Base-by-base conservation (phyloP, 768 basidiomycete species). In the Dictyophora rubrovolvata region DNA sequence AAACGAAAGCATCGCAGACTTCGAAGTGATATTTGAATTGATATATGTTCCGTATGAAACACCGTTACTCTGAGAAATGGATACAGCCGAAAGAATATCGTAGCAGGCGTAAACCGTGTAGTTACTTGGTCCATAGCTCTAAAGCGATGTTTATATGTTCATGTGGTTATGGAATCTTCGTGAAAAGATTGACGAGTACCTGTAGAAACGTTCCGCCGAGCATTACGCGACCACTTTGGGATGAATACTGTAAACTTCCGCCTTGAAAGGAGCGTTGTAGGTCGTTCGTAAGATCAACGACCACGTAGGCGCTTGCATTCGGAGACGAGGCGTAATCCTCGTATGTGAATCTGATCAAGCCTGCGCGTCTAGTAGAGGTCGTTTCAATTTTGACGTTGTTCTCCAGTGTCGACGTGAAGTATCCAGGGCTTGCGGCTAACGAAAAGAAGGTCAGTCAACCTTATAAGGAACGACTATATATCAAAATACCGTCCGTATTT, bases 51-150 rank as follows among this genome's bases (percentile, higher is more conserved):
- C 78, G 21, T 73, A 73, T 36, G 64, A 60, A 1, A 63, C 54
- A 5, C 74, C 62, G 8, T 51, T 23, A 37, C 70, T 68, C 63
- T 2, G 52, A 55, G 33, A 37, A 20, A 50, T 55, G 12, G 64
- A 62, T 8, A 64, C 53, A 0, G 73, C 68, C 6, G 72, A 65
- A 17, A 63, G 55, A 51, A 79, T 78, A 62, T 79, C 77, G 62
- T 80, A 80, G 64, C 78, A 80, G 16, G 69, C 77, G 55, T 68
- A 76, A 0, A 70, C 77, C 3, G 76, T 79, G 64, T 79, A 80
- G 63, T 80, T 80, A 53, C 73, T 70, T 16, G 71, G 67, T 5
- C 77, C 77, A 52, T 78, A 79, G 64, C 76, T 78, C 76, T 79
- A 55, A 22, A 47, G 48, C 17, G 42, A 36, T 2, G 17, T 37